Percentiles rank a stretch among this genome's conserved stretches.
Conservation (phyloP, 169 alveolate species). For the Eimeria sp. region DNA sequence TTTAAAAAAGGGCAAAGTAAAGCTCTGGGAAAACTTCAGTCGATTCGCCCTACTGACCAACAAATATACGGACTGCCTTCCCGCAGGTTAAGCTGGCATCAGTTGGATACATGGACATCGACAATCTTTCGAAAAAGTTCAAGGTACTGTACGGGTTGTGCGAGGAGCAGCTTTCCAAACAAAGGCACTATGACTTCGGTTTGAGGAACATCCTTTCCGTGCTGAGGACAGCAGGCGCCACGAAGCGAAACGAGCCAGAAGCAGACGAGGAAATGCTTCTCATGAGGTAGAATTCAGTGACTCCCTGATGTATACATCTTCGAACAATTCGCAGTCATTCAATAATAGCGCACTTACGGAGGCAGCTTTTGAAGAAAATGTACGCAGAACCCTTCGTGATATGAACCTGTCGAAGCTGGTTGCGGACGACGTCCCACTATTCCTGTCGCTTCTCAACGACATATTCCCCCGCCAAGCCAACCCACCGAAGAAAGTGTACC, state of each 20-base stretch:
- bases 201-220: slow-evolving; percentile 96
- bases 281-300: slow-evolving; percentile 72
- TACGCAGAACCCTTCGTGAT: slow-evolving; percentile 96
- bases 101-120: slow-evolving; percentile 95
- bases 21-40: neutral
- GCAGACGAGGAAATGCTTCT: slow-evolving; percentile 95
- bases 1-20: neutral
- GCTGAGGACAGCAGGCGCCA: slow-evolving; percentile 96
- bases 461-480: slow-evolving; percentile 97
- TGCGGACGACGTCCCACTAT: slow-evolving; percentile 97
- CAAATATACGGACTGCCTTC: neutral
- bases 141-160: slow-evolving; percentile 96
- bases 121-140: slow-evolving; percentile 96
- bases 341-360: slow-evolving; percentile 69
- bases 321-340: neutral
- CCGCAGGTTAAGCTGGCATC: slow-evolving; percentile 95
- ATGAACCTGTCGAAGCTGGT: slow-evolving; percentile 97
- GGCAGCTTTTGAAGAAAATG: slow-evolving; percentile 78
- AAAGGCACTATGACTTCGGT: slow-evolving; percentile 98
- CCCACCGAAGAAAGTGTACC: slow-evolving; percentile 96
- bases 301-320: neutral
- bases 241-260: slow-evolving; percentile 93
- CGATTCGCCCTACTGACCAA: neutral
- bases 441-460: slow-evolving; percentile 96
- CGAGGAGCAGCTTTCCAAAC: slow-evolving; percentile 97